Base-by-base conservation (phyloP, 108 stramenopile genomes). In the Pseudonitzschia multiseries region DNA sequence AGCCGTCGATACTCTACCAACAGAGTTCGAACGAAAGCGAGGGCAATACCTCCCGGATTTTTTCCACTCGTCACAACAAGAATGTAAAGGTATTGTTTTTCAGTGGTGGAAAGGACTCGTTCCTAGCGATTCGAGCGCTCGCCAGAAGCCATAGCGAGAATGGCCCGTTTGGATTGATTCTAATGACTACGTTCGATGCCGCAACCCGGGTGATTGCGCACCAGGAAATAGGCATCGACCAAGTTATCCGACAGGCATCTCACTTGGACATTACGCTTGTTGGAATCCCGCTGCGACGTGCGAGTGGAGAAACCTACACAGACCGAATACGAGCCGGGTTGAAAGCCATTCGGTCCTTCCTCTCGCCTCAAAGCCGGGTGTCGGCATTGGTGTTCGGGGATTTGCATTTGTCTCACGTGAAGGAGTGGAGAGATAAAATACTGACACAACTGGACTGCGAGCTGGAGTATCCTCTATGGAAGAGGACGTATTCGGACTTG, bases 51-150 rank as follows among this genome's bases (percentile, higher is more conserved):
- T 8, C 73, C 72, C 18, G 57, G 43, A 42, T 79, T 62, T 57
- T 72, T 69, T 74, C 72, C 15, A 71, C 54, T 14, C 14, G 53
- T 28, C 15, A 22, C 4, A 54, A 59, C 52, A 42, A 52, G 8
- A 70, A 78, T 27, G 70, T 89, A 32, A 86, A 86, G 50, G 85
- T 97, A 17, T 69, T 97, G 27, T 97, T 96, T 70, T 94, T 91
- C 70, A 84, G 82, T 53, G 96, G 96, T 9, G 96, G 96, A 54
- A 97, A 97, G 66, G 96, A 97, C 75, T 95, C 93, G 24, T 96
- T 93, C 66, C 69, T 97, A 66, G 79, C 96, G 13, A 81, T 94
- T 71, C 87, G 94, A 8, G 82, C 87, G 20, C 76, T 97, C 21
- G 87, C 78, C 54, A 72, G 77, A 65, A 67, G 81, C 56, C 53